A percentile compares a stretch with the other conserved stretches of the same genome.
Conservation (phyloP, 345 rosid species). For the Schrenkiella parvula region DNA sequence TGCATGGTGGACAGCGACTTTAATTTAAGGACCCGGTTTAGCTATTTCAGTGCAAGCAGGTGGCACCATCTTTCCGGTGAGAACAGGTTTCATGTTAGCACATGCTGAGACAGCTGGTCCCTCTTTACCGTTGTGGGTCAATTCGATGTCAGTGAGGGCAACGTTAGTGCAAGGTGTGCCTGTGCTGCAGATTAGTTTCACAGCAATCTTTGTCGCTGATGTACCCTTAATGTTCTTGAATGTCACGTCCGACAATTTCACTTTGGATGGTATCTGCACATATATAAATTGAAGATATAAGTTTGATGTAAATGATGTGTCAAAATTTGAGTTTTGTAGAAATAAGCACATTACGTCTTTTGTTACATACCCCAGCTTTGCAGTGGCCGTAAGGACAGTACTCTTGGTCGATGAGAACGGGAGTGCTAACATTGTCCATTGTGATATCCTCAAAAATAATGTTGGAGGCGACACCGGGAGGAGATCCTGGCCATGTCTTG, state of each 20-base stretch:
- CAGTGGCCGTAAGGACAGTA: slow-evolving; percentile 46
- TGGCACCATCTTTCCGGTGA: slow-evolving; percentile 9
- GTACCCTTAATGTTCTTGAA: slow-evolving; percentile 53
- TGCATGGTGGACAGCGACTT: not conserved
- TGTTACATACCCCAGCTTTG: slow-evolving; percentile 35
- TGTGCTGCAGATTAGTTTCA: slow-evolving; percentile 43
- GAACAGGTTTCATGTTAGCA: slow-evolving; percentile 38
- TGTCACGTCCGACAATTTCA: slow-evolving; percentile 38
- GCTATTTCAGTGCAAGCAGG: slow-evolving; percentile 24
- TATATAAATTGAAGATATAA: not conserved
- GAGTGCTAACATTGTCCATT: slow-evolving; percentile 48
- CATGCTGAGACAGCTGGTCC: slow-evolving; percentile 39
- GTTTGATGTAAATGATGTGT: not conserved
- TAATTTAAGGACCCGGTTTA: not conserved
- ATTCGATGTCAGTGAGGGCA: slow-evolving; percentile 35
- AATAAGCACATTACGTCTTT: too few species aligned
- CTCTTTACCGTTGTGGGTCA: slow-evolving; percentile 30
- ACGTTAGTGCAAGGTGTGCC: slow-evolving; percentile 39
- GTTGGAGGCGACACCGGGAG: slow-evolving; percentile 30
- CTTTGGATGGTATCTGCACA: slow-evolving; percentile 32
- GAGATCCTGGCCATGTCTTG: slow-evolving; percentile 54
- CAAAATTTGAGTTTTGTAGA: not conserved
- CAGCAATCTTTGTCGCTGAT: slow-evolving; percentile 34
- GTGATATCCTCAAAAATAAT: slow-evolving; percentile 47
- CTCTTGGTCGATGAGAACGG: slow-evolving; percentile 48